A percentile compares a stretch with the other conserved stretches of the same genome.
Conservation (phyloP, 345 rosid species). For the Bretschneidera sinensis region DNA sequence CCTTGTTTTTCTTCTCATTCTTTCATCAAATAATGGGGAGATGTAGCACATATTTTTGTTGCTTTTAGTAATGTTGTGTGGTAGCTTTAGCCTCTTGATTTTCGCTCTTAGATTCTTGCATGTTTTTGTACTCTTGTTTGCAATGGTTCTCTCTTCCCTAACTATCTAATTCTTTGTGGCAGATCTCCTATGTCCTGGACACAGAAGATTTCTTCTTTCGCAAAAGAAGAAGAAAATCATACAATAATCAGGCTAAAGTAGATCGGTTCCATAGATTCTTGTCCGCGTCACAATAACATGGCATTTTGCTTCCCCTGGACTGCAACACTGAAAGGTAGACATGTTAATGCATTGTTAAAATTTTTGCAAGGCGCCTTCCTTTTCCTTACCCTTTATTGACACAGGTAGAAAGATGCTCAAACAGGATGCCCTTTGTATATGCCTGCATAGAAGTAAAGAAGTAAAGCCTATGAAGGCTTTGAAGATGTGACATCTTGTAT, state of each 20-base stretch:
- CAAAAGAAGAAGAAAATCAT: conserved; percentile 19
- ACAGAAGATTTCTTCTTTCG: conserved; percentile 68
- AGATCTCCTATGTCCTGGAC: conserved; percentile 62
- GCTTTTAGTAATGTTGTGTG: no score
- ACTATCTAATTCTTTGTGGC: conserved; percentile 8
- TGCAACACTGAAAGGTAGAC: not conserved
- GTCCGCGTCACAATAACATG: conserved; percentile 28
- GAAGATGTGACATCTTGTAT: not conserved
- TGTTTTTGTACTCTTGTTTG: not conserved
- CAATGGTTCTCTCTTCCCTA: not conserved
- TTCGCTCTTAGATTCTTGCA: not conserved
- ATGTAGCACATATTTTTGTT: no score
- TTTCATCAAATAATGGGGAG: no score
- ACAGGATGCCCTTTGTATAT: not conserved
- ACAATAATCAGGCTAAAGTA: conserved; percentile 28
- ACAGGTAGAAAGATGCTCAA: no score
- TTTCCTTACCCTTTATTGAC: not conserved
- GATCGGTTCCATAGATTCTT: conserved; percentile 48
- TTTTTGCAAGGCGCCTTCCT: no score
- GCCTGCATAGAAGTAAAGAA: no score
- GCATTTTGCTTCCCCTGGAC: conserved; percentile 1
- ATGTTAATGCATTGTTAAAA: not conserved
- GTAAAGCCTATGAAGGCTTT: not conserved
- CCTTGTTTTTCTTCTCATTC: no score
- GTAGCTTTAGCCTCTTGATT: no score